Percentiles rank a stretch among this genome's conserved stretches.
phyloP scores from a whole-genome alignment of 768 basidiomycete species.

The Exidia glandulosa region DNA sequence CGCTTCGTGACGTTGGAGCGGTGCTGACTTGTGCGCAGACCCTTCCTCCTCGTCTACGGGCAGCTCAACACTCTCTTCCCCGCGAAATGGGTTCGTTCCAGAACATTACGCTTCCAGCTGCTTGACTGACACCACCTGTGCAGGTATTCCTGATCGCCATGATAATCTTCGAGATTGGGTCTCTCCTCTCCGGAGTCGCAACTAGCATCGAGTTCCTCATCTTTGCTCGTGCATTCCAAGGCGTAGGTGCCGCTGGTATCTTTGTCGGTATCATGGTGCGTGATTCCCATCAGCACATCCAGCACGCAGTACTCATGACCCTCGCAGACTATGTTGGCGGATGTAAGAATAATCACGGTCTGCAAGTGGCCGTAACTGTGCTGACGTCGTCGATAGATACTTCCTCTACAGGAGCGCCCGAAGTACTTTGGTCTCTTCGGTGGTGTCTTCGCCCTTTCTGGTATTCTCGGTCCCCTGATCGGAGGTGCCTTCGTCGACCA shows the following conservation, averaged over 20 bases:
- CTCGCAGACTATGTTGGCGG: too few species aligned
- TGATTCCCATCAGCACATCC: not conserved
- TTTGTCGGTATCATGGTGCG: slow-evolving; percentile 7
- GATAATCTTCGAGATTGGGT: slow-evolving; percentile 24
- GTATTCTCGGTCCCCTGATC: slow-evolving; percentile 22
- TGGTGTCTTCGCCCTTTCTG: slow-evolving; percentile 18
- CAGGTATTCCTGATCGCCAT: slow-evolving; percentile 1
- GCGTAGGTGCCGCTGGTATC: slow-evolving; percentile 22
- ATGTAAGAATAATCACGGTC: too few species aligned
- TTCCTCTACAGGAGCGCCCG: not conserved
- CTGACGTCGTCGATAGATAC: slow-evolving; percentile 3
- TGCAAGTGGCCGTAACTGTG: not conserved
- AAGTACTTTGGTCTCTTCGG: slow-evolving; percentile 4
- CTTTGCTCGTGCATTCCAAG: slow-evolving; percentile 22
- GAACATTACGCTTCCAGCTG: not conserved
- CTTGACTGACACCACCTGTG: not conserved
- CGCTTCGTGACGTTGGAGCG: slow-evolving; percentile 8
- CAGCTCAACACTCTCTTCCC: slow-evolving; percentile 20
- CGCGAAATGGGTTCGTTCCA: slow-evolving; percentile 14
- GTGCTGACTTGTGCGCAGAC: slow-evolving; percentile 10
- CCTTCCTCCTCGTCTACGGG: slow-evolving; percentile 19
- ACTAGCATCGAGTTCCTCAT: slow-evolving; percentile 20
- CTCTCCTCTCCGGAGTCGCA: slow-evolving; percentile 21
- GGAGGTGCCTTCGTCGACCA: slow-evolving; percentile 25
- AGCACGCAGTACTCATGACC: not conserved